Conservation (phyloP, 2,329 filamentous ascomycete species). For the Beauveria sp. region DNA sequence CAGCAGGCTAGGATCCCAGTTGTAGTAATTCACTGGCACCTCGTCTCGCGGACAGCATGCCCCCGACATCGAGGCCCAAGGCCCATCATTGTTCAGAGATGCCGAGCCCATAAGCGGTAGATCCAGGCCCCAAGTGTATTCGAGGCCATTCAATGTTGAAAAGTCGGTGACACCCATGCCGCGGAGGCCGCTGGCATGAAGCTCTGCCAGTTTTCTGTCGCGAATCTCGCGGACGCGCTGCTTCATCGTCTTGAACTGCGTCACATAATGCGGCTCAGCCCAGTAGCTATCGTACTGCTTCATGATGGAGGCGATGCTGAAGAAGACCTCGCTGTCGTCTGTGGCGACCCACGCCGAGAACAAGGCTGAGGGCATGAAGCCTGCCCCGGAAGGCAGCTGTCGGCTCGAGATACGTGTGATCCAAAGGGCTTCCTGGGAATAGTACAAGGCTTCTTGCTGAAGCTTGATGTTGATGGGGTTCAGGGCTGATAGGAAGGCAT, state of each 20-base stretch:
- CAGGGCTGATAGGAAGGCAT: conserved; percentile 18
- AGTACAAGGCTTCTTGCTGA: conserved; percentile 15
- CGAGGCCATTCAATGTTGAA: background rate
- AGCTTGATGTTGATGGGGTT: conserved; percentile 9
- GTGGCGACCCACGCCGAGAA: conserved; percentile 19
- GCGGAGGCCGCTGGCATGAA: background rate
- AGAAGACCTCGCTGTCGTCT: conserved; percentile 20
- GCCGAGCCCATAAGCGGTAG: background rate
- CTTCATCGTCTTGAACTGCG: conserved; percentile 4
- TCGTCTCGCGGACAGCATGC: background rate
- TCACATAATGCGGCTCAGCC: conserved; percentile 10
- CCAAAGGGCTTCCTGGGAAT: conserved; percentile 18
- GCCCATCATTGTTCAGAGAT: background rate
- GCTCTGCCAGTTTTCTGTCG: background rate
- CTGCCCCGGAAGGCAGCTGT: conserved; percentile 22
- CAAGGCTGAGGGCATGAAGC: conserved; percentile 20
- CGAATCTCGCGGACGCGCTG: conserved; percentile 1
- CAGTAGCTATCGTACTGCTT: conserved; percentile 17
- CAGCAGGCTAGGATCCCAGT: background rate
- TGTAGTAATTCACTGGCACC: background rate
- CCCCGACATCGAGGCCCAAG: background rate
- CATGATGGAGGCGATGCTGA: conserved; percentile 12
- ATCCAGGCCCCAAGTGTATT: background rate
- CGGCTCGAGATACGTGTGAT: conserved; percentile 16
- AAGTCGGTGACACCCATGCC: conserved; percentile 5